Percentiles rank a stretch among this genome's conserved stretches.
These are phyloP conservation scores for Picochlorum sp. DNA, from an alignment of 139 green algal species.

Conservation along the genomic window DNA sequence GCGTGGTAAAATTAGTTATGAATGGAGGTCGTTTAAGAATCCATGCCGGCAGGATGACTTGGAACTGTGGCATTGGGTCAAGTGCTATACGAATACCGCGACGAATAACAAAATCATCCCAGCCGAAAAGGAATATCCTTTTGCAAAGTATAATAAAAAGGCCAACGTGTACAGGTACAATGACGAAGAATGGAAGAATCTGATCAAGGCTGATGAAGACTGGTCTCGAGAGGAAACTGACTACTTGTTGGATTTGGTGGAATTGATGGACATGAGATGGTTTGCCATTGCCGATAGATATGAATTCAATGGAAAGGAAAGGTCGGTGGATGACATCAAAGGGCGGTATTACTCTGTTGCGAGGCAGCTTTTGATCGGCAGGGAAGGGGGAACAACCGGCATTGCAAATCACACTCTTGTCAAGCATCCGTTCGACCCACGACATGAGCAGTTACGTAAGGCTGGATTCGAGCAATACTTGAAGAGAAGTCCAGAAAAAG, in stretches of 20 bases:
- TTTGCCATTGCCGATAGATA: slow-evolving; percentile 76
- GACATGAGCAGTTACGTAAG: slow-evolving; percentile 54
- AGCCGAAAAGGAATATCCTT: slow-evolving; percentile 65
- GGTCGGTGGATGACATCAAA: slow-evolving; percentile 81
- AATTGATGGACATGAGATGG: slow-evolving; percentile 71
- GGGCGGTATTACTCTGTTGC: slow-evolving; percentile 79
- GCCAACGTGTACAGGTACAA: slow-evolving; percentile 47
- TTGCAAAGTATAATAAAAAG: slow-evolving; percentile 86
- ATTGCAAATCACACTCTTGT: slow-evolving; percentile 67
- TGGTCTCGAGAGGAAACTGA: slow-evolving; percentile 83
- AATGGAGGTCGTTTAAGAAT: slow-evolving; percentile 67
- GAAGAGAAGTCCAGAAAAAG: slow-evolving; percentile 42
- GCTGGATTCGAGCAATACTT: slow-evolving; percentile 54
- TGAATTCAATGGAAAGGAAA: slow-evolving; percentile 20
- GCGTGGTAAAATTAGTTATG: slow-evolving; percentile 37
- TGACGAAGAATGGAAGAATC: slow-evolving; percentile 60
- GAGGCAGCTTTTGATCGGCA: slow-evolving; percentile 52
- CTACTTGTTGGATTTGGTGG: slow-evolving; percentile 73
- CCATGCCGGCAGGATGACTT: slow-evolving; percentile 57
- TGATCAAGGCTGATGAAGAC: slow-evolving; percentile 36
- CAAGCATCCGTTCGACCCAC: slow-evolving; percentile 62
- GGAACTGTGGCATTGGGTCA: slow-evolving; percentile 74
- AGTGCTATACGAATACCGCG: slow-evolving; percentile 65
- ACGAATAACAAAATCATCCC: slow-evolving; percentile 47
- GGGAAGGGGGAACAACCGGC: slow-evolving; percentile 43